Base-by-base conservation (phyloP, 2,329 filamentous ascomycete genomes). In the Bipolaris gigantea region DNA sequence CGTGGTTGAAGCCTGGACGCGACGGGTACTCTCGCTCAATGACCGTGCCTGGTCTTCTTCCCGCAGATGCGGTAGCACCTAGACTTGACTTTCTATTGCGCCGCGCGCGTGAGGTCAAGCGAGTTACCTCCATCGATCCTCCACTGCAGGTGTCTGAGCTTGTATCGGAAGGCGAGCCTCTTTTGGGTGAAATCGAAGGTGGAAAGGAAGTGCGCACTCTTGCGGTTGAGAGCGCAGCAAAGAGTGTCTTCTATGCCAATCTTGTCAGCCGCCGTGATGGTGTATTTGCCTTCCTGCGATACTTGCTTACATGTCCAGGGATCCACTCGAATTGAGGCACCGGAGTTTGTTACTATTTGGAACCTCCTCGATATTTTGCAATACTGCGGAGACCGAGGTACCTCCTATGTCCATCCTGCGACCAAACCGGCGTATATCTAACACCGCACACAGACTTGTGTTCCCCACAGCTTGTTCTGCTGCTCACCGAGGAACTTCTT, bases 281-380 rank as follows among this genome's bases (percentile, higher is more conserved):
- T 27, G n/a, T 13, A 16, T 10, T 16, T 19, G 16, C 9, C 10
- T n/a, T 16, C 8, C 13, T 13, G 2, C 11, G 13, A 13, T 11
- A 13, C 27, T 13, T 44, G 44, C 63, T 71, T 18, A 72, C 54
- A 42, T 38, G 15, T 27, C 5, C 38, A 93, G 89, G 87, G 89
- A 39, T 85, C 84, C 35, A 91, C 84, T 11, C 80, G 85, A 8
- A 96, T 97, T 63, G 83, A 91, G 34, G 85, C 89, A 23, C 85
- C 90, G 38, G 81, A 84, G 0, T 96, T 97, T 67, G 86, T 91
- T 45, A 83, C 86, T 56, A 85, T 97, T 59, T 99, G 93, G 93
- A 94, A 97, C 70, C 80, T 99, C 5, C 84, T 99, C 53, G 95
- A 99, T 70, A 86, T 97, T 38, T 81, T 97, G n/a, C 88, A 89